These are phyloP conservation scores for Apiospora saccharicola DNA, from an alignment of 2,329 filamentous ascomycete species.

Conservation along the genomic window DNA sequence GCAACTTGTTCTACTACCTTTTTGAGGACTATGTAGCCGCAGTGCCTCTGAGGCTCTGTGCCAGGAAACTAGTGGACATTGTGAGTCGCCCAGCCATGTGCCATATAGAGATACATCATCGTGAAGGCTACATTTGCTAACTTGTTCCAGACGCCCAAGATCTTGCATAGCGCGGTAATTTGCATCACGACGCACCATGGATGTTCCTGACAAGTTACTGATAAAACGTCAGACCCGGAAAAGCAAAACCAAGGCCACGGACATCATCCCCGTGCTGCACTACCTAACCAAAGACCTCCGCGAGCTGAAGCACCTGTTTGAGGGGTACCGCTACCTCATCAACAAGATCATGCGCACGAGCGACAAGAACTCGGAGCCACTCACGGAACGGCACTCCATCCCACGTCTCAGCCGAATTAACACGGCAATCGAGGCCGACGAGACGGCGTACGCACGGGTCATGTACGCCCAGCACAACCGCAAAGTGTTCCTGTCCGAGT, in stretches of 20 bases:
- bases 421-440: neutral
- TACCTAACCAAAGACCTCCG: constrained; percentile 67
- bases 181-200: neutral
- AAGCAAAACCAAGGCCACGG: constrained; percentile 50
- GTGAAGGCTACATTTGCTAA: neutral
- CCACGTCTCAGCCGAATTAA: neutral
- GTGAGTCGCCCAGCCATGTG: constrained; percentile 43
- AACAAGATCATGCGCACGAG: constrained; percentile 58
- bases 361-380: constrained; percentile 43
- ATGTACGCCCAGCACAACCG: neutral
- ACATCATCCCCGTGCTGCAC: constrained; percentile 66
- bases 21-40: constrained; percentile 72
- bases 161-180: constrained; percentile 47
- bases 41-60: constrained; percentile 58
- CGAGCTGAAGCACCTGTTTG: constrained; percentile 66
- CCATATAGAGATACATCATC: neutral
- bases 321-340: constrained; percentile 67
- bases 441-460: neutral
- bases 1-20: constrained; percentile 70
- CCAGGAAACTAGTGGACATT: constrained; percentile 55
- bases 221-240: constrained; percentile 36
- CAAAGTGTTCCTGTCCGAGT: constrained; percentile 46
- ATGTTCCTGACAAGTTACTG: constrained; percentile 8
- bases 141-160: constrained; percentile 40
- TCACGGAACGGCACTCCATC: neutral